These are phyloP conservation scores for Polyporus tsugae DNA, from an alignment of 1,284 basidiomycete species.

Conservation along the genomic window DNA sequence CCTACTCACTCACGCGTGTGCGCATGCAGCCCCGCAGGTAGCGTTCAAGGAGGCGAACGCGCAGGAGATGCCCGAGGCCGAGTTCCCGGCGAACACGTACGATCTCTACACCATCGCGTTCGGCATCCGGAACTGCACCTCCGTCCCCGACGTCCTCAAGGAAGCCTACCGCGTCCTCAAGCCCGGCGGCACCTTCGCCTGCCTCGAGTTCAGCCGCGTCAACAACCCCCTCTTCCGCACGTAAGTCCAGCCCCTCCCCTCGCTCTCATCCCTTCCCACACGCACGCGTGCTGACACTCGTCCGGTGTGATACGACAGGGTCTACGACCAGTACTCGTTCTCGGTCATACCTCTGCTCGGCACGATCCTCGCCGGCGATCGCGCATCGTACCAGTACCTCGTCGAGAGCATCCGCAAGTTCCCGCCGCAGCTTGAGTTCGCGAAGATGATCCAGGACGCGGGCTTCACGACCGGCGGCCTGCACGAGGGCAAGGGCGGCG, in stretches of 20 bases:
- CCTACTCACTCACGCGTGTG: neutral
- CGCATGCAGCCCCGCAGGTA: slow-evolving; percentile 84
- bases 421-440: slow-evolving; percentile 91
- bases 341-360: slow-evolving; percentile 94
- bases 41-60: slow-evolving; percentile 95
- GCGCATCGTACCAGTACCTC: slow-evolving; percentile 96
- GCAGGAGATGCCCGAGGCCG: slow-evolving; percentile 74
- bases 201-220: slow-evolving; percentile 97
- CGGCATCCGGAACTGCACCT: slow-evolving; percentile 98
- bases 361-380: slow-evolving; percentile 94
- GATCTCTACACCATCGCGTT: slow-evolving; percentile 99
- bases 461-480: slow-evolving; percentile 82
- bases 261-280: neutral
- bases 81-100: slow-evolving; percentile 83
- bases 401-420: slow-evolving; percentile 98
- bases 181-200: slow-evolving; percentile 95
- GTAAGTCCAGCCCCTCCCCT: slow-evolving; percentile 56
- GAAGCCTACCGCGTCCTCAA: slow-evolving; percentile 97
- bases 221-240: slow-evolving; percentile 87
- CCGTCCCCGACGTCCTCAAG: slow-evolving; percentile 86
- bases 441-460: slow-evolving; percentile 88
- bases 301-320: slow-evolving; percentile 52
- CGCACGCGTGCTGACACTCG: neutral
- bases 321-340: slow-evolving; percentile 98
- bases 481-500: slow-evolving; percentile 82